Base-by-base conservation (phyloP, 1,139 yeast genomes). In the Geotrichum siamense region DNA sequence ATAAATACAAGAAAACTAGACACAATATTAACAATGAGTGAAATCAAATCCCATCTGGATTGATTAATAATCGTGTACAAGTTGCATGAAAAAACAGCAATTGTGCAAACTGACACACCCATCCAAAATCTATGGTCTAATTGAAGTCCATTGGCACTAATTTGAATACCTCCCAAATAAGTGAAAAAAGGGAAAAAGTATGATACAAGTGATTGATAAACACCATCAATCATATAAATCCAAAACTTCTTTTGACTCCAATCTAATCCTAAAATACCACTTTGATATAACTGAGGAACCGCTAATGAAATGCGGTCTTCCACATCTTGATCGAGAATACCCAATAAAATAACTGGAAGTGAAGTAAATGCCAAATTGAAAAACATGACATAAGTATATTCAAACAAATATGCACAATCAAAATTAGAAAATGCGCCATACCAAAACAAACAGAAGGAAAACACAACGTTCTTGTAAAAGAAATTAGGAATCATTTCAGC, bases 321-420 rank as follows among this genome's bases (percentile, higher is more conserved):
- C 33, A 89, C 94, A 67, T 91, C 98, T 63, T 91, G 97, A 65
- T 91, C 98, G 50, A 89, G 74, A 29, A 89, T 76, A 50, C 95
- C 97, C 66, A 93, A 68, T 58, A 89, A 78, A 41, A 91, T 87
- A 47, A 91, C 91, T 0, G 98, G 97, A 51, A 89, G 68, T 3
- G 98, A 89, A 0, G 98, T 91, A 58, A 87, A 91, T 3, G 96
- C 96, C 72, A 91, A 75, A 62, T 85, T 89, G 70, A 86, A 89
- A 61, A 91, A 82, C 79, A 83, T 85, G 67, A 91, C 71, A 60
- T 82, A 89, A 19, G 97, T 91, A 68, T 79, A 89, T 67, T 91
- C 97, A 60, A 83, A 87, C 58, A 91, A 67, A 60, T 89, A 91
- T 1, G 96, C 74, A 21, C 96, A 96, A 65, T 91, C 97, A 61